Evolutionary conservation across 352 stramenopile genomes (phyloP).

Genomic region (Phytophthora chlamydospora): DNA sequence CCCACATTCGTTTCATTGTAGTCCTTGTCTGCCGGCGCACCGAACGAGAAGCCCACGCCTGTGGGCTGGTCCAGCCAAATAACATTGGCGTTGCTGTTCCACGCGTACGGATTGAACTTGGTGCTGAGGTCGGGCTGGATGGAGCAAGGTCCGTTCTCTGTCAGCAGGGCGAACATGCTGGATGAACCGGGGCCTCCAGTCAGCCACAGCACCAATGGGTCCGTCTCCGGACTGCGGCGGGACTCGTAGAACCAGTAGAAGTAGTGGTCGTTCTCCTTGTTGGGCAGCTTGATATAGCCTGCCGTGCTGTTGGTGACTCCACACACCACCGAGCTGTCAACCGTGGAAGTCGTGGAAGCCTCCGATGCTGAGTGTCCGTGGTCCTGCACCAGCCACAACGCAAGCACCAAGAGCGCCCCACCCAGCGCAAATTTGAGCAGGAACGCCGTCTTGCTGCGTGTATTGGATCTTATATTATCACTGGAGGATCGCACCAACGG

Average conservation of each 20-base stretch:
- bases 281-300: constrained; percentile 52
- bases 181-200: constrained; percentile 52
- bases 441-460: constrained; percentile 15
- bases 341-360: not conserved
- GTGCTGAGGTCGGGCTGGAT: constrained; percentile 44
- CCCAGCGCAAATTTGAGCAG: constrained; percentile 25
- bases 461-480: not conserved
- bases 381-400: constrained; percentile 27
- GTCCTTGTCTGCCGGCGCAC: constrained; percentile 38
- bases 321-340: constrained; percentile 11
- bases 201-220: constrained; percentile 79
- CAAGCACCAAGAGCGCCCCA: constrained; percentile 19
- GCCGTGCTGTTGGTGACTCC: constrained; percentile 45
- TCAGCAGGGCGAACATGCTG: constrained; percentile 48
- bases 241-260: constrained; percentile 73
- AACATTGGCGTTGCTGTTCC: constrained; percentile 58
- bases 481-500: constrained; percentile 22
- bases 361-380: constrained; percentile 4
- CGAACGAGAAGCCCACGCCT: constrained; percentile 52
- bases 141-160: constrained; percentile 59
- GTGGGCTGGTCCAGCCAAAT: constrained; percentile 67
- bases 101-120: constrained; percentile 50
- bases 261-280: constrained; percentile 53
- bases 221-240: constrained; percentile 43
- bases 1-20: constrained; percentile 45